Conservation (phyloP, 1,139 yeast species). For the Suhomyces chickasaworum region DNA sequence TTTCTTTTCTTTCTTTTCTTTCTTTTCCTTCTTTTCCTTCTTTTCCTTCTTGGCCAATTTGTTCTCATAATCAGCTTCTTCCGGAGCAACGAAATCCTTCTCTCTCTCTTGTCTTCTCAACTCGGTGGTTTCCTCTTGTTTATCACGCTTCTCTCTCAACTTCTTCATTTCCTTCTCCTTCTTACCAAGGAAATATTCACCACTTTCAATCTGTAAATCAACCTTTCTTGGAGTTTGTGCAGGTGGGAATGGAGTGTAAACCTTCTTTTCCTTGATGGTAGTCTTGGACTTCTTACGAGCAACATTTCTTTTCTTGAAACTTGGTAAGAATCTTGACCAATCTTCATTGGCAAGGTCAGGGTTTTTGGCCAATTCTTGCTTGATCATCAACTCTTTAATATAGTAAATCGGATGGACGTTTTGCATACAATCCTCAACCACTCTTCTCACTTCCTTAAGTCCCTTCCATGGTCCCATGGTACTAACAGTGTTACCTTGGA, state of each 20-base stretch:
- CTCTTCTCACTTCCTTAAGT: constrained; percentile 85
- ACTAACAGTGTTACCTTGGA: constrained; percentile 96
- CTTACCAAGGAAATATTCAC: constrained; percentile 94
- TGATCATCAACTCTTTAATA: constrained; percentile 95
- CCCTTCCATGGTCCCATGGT: constrained; percentile 98
- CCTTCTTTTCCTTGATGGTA: constrained; percentile 68
- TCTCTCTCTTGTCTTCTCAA: constrained; percentile 69
- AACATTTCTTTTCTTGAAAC: constrained; percentile 94
- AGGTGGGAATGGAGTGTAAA: constrained; percentile 99
- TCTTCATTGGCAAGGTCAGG: constrained; percentile 96
- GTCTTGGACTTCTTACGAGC: constrained; percentile 88
- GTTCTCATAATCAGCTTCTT: constrained; percentile 26
- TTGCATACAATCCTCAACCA: constrained; percentile 96
- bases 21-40: constrained; percentile 19
- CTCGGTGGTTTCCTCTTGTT: constrained; percentile 71
- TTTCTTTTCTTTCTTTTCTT: constrained; percentile 19
- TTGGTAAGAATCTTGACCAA: constrained; percentile 96
- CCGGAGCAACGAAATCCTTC: constrained; percentile 81
- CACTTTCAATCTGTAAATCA: constrained; percentile 96
- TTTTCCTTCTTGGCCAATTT: constrained; percentile 20
- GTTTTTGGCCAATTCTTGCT: constrained; percentile 88
- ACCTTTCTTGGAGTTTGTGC: constrained; percentile 95
- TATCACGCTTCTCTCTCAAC: constrained; percentile 74
- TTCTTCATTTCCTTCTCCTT: constrained; percentile 74
- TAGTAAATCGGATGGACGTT: constrained; percentile 96